phyloP scores from a whole-genome alignment of 2,329 filamentous ascomycete species.

The Cladophialophora psammophila region DNA sequence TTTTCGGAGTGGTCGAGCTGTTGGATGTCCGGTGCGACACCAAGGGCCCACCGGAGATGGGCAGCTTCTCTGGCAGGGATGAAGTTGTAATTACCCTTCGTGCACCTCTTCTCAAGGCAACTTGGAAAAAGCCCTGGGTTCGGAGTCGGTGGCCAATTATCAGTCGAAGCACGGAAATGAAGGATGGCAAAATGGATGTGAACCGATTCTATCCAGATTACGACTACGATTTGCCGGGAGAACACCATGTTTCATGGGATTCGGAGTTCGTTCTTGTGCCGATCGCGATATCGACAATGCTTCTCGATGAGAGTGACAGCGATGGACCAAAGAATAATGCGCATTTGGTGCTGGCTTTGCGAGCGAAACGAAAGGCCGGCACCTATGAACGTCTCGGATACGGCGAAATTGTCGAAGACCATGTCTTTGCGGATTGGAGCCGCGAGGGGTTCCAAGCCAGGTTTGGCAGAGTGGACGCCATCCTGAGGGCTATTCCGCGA shows the following conservation, averaged over 20 bases:
- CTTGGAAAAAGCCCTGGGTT: background rate
- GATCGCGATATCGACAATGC: background rate
- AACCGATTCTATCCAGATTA: background rate
- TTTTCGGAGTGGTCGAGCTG: background rate
- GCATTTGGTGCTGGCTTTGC: background rate
- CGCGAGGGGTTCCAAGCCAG: background rate
- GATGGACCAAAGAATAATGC: background rate
- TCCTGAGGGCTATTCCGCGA: background rate
- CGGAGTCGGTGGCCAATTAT: background rate
- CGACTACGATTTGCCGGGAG: background rate
- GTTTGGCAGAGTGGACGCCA: background rate
- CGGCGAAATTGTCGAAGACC: background rate
- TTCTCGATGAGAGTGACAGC: background rate
- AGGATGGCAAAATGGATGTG: slow-evolving; percentile 1
- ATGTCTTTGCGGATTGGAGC: background rate
- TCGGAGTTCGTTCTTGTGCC: background rate
- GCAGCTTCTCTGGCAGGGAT: background rate
- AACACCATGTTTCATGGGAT: background rate
- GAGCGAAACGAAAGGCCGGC: background rate
- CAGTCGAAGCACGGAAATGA: background rate
- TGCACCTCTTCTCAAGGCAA: background rate
- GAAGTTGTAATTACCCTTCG: slow-evolving; percentile 1
- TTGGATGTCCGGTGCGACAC: background rate
- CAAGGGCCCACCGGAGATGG: background rate
- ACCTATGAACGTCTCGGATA: background rate